Evolutionary conservation across 176 grass and related monocot genomes (phyloP).

Genomic region (Musa beccarii): DNA sequence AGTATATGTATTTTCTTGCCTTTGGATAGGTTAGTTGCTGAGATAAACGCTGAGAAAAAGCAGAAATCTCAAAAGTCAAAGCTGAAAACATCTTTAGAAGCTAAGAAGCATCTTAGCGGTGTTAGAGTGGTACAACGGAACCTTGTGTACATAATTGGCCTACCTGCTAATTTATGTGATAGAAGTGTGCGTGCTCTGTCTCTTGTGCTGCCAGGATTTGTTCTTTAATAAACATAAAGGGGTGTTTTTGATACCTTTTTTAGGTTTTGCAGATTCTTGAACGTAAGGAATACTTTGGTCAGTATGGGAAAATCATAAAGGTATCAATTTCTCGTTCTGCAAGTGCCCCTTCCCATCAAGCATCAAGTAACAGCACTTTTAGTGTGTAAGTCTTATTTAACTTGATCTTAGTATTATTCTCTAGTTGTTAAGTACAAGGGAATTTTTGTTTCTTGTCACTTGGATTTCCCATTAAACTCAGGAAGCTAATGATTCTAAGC

Average conservation of each 20-base stretch:
- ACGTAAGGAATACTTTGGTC: slow-evolving; percentile 96
- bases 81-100: slow-evolving; percentile 50
- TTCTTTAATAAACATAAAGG: slow-evolving; percentile 3
- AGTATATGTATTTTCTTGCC: background rate
- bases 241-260: slow-evolving; percentile 6
- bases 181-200: slow-evolving; percentile 55
- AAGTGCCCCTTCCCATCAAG: slow-evolving; percentile 60
- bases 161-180: slow-evolving; percentile 75
- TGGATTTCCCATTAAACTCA: too few species aligned
- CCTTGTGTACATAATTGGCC: slow-evolving; percentile 93
- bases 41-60: slow-evolving; percentile 72
- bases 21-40: slow-evolving; percentile 49
- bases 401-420: background rate
- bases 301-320: slow-evolving; percentile 94
- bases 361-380: slow-evolving; percentile 55
- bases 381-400: slow-evolving; percentile 61
- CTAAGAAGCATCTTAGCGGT: slow-evolving; percentile 80
- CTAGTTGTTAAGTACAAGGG: background rate
- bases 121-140: slow-evolving; percentile 96
- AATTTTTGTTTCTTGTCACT: too few species aligned
- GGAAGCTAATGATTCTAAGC: too few species aligned
- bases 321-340: slow-evolving; percentile 79
- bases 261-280: slow-evolving; percentile 63
- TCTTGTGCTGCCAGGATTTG: background rate
- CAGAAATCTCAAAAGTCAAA: slow-evolving; percentile 74